These are phyloP conservation scores for Cichorium intybus DNA, from an alignment of 140 eudicot species.

Conservation along the genomic window DNA sequence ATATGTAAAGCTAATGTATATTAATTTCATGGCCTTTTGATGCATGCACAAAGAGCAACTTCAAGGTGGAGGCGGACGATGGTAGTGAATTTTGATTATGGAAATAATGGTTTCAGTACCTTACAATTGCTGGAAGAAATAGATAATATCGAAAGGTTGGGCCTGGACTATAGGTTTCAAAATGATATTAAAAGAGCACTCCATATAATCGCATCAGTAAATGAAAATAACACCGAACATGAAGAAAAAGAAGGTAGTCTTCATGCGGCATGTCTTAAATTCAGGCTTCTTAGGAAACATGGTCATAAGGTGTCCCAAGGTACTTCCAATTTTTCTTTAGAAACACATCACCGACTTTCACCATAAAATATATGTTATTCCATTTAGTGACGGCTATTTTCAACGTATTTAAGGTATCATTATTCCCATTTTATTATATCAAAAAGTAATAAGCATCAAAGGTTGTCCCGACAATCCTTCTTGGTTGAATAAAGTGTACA, in stretches of 20 bases:
- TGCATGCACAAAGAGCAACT: not conserved
- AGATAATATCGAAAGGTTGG: conserved; percentile 23
- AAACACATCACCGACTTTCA: not conserved
- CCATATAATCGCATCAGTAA: too few relatives aligned
- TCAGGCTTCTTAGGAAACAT: too few relatives aligned
- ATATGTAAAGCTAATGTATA: too few relatives aligned
- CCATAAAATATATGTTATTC: not conserved
- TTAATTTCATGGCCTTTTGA: not conserved
- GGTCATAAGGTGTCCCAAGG: conserved; percentile 16
- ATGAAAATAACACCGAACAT: too few relatives aligned
- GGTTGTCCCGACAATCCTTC: too few relatives aligned
- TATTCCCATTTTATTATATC: too few relatives aligned
- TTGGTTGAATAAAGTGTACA: too few relatives aligned
- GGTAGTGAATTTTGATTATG: not conserved
- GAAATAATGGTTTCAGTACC: not conserved
- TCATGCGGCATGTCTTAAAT: too few relatives aligned
- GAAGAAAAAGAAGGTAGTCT: too few relatives aligned
- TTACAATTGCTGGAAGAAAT: conserved; percentile 11
- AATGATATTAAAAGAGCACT: not conserved
- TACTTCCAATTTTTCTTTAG: not conserved
- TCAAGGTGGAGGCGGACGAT: not conserved
- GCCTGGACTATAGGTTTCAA: conserved; percentile 18
- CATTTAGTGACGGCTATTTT: too few relatives aligned
- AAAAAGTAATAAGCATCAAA: too few relatives aligned
- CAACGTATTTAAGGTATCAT: too few relatives aligned